These are phyloP conservation scores for Akanthomyces dipterigenus DNA, from an alignment of 2,329 filamentous ascomycete genomes.

Conservation along the genomic window DNA sequence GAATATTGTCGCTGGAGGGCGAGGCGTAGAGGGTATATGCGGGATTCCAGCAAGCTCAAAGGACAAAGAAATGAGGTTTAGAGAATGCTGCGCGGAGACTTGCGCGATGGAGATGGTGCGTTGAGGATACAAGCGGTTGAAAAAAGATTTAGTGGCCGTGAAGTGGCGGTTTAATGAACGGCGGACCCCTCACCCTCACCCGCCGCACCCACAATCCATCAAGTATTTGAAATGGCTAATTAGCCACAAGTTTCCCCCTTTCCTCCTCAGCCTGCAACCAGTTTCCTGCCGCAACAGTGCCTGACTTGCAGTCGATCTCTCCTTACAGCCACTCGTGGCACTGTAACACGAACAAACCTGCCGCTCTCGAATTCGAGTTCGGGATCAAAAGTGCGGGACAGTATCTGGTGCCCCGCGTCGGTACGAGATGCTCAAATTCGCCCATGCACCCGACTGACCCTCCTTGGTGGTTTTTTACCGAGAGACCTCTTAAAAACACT, in stretches of 20 bases:
- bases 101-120: not conserved
- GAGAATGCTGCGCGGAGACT: not conserved
- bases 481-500: too few species aligned
- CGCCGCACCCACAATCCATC: not conserved
- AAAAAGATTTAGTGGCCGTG: not conserved
- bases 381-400: not conserved
- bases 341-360: not conserved
- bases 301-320: not conserved
- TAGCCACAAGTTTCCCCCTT: not conserved
- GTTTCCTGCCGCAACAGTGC: not conserved
- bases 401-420: not conserved
- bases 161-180: not conserved
- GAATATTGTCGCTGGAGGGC: not conserved
- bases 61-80: not conserved
- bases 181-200: not conserved
- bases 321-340: not conserved
- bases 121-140: not conserved
- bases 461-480: not conserved
- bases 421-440: not conserved
- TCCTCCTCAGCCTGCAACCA: not conserved
- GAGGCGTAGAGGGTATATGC: not conserved
- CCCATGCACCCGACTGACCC: not conserved
- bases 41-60: not conserved
- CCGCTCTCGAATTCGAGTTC: not conserved
- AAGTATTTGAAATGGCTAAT: not conserved